phyloP scores from a whole-genome alignment of 2,329 filamentous ascomycete species.

The Aspergillus ochraceus region DNA sequence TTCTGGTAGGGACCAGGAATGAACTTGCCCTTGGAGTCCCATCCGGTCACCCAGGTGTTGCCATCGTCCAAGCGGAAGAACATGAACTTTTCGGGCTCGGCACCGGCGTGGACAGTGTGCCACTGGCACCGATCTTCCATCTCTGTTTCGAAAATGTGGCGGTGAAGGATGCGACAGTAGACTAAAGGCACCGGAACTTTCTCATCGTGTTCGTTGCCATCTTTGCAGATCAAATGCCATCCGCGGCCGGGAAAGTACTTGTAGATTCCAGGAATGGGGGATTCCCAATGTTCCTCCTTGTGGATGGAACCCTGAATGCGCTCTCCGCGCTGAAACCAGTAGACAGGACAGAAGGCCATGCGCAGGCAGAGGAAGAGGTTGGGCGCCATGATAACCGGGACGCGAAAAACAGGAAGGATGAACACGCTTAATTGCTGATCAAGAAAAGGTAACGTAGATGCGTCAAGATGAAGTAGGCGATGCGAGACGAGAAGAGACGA shows the following conservation, averaged over 20 bases:
- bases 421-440: constrained; percentile 28
- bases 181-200: constrained; percentile 40
- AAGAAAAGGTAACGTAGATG: constrained; percentile 9
- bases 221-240: constrained; percentile 50
- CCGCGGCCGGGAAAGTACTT: constrained; percentile 52
- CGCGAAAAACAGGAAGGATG: constrained; percentile 7
- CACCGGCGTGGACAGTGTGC: constrained; percentile 38
- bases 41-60: constrained; percentile 51
- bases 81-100: constrained; percentile 39
- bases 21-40: constrained; percentile 51
- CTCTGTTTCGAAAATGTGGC: constrained; percentile 50
- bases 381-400: constrained; percentile 44
- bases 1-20: constrained; percentile 52
- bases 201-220: constrained; percentile 34
- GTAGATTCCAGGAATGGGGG: constrained; percentile 51
- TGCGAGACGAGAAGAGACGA: constrained; percentile 11
- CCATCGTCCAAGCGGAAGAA: constrained; percentile 54
- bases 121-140: constrained; percentile 49
- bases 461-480: constrained; percentile 1
- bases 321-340: constrained; percentile 49
- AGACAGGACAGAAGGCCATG: constrained; percentile 48
- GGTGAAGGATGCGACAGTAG: constrained; percentile 51
- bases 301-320: constrained; percentile 40
- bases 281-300: constrained; percentile 50
- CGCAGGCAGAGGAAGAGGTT: constrained; percentile 54